Evolutionary conservation across 179 eudicot species (phyloP).

Genomic region (Gypsophila paniculata): DNA sequence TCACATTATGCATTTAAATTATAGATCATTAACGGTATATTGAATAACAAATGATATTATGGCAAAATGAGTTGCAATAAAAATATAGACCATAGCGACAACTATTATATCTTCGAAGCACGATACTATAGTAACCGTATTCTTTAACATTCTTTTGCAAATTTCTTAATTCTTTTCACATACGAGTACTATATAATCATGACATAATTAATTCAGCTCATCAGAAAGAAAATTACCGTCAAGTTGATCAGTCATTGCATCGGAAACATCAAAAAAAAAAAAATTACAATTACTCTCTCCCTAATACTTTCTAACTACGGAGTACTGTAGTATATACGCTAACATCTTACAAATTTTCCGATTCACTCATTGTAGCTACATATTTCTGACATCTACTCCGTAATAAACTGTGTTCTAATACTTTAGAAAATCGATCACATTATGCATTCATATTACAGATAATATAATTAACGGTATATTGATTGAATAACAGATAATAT

Average conservation of each 20-base stretch:
- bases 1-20: not conserved
- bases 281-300: no score
- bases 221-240: constrained; percentile 28
- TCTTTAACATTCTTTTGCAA: not conserved
- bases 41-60: not conserved
- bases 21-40: not conserved
- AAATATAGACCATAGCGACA: not conserved
- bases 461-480: not conserved
- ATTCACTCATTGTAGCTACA: no score
- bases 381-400: not conserved
- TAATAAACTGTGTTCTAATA: no score
- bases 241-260: constrained; percentile 24
- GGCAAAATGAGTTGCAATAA: not conserved
- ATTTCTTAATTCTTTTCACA: not conserved
- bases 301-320: no score
- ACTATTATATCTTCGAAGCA: not conserved
- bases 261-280: no score
- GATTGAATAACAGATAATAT: not conserved
- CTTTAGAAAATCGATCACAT: not conserved
- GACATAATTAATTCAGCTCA: no score
- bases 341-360: no score
- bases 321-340: no score
- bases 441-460: not conserved
- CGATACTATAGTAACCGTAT: not conserved
- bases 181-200: no score